Conservation (phyloP, 1,284 basidiomycete genomes). For the Phellinidium pouzarii region DNA sequence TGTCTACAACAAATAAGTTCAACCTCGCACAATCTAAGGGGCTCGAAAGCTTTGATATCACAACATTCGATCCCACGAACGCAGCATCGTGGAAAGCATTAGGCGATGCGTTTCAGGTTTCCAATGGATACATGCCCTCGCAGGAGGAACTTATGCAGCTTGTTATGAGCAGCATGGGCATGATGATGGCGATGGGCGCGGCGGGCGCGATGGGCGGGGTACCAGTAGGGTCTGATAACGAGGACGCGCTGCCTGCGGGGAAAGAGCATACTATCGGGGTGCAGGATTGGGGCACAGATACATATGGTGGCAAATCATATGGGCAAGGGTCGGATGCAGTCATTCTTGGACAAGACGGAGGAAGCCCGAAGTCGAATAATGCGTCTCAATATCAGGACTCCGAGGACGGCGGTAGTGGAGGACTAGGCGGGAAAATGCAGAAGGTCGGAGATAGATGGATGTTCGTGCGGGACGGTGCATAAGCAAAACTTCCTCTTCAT, state of each 20-base stretch:
- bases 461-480: constrained; percentile 40
- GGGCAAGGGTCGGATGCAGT: constrained; percentile 42
- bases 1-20: not conserved
- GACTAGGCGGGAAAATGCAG: constrained; percentile 53
- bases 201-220: not conserved
- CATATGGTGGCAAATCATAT: constrained; percentile 22
- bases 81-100: constrained; percentile 69
- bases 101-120: constrained; percentile 64
- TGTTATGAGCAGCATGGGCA: constrained; percentile 40
- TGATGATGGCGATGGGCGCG: constrained; percentile 9
- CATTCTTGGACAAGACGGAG: constrained; percentile 38
- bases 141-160: constrained; percentile 71
- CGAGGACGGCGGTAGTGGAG: constrained; percentile 21
- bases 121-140: constrained; percentile 57
- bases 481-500: constrained; percentile 17
- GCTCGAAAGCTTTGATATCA: constrained; percentile 59
- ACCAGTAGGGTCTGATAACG: not conserved
- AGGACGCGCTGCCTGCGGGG: not conserved
- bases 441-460: constrained; percentile 66
- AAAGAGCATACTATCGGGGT: constrained; percentile 22
- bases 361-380: not conserved
- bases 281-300: constrained; percentile 21
- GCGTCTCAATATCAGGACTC: not conserved
- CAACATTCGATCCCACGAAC: constrained; percentile 62
- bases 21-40: constrained; percentile 26